Evolutionary conservation across 2,329 filamentous ascomycete species (phyloP).

Genomic region (Hypoxylon sp.): DNA sequence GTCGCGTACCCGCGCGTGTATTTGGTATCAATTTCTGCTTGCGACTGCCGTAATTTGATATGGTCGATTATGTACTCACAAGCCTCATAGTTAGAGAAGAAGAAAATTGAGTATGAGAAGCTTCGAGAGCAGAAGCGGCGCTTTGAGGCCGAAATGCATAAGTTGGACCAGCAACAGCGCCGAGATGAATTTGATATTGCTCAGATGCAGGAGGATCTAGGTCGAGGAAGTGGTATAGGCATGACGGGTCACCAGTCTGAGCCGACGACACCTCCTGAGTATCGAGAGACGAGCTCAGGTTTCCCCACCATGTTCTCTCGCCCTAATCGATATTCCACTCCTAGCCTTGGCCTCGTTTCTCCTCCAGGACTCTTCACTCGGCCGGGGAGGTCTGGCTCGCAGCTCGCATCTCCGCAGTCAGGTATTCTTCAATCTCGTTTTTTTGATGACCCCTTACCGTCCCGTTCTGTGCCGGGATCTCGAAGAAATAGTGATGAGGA

Average conservation of each 20-base stretch:
- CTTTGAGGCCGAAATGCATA: slow-evolving; percentile 93
- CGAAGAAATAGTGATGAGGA: slow-evolving; percentile 93
- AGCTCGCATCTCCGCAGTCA: slow-evolving; percentile 82
- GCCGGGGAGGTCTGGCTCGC: slow-evolving; percentile 81
- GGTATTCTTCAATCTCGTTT: slow-evolving; percentile 72
- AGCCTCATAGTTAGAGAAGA: slow-evolving; percentile 84
- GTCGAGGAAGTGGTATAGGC: slow-evolving; percentile 65
- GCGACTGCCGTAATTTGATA: slow-evolving; percentile 18
- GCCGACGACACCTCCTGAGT: slow-evolving; percentile 95
- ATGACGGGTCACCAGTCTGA: slow-evolving; percentile 86
- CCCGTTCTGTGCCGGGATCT: slow-evolving; percentile 88
- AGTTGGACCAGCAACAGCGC: slow-evolving; percentile 87
- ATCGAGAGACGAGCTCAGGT: slow-evolving; percentile 78
- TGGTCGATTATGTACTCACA: slow-evolving; percentile 56
- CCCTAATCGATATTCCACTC: slow-evolving; percentile 89
- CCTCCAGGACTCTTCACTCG: slow-evolving; percentile 82
- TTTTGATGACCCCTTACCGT: slow-evolving; percentile 78
- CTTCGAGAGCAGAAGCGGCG: slow-evolving; percentile 89
- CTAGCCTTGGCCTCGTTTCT: slow-evolving; percentile 87
- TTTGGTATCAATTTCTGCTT: slow-evolving; percentile 18
- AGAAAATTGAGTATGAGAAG: slow-evolving; percentile 91
- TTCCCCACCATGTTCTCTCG: slow-evolving; percentile 86
- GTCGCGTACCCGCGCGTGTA: slow-evolving; percentile 24
- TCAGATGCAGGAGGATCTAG: slow-evolving; percentile 85
- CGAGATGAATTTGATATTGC: slow-evolving; percentile 87